phyloP scores from a whole-genome alignment of 2,329 filamentous ascomycete species.

The Fusarium sacchari region DNA sequence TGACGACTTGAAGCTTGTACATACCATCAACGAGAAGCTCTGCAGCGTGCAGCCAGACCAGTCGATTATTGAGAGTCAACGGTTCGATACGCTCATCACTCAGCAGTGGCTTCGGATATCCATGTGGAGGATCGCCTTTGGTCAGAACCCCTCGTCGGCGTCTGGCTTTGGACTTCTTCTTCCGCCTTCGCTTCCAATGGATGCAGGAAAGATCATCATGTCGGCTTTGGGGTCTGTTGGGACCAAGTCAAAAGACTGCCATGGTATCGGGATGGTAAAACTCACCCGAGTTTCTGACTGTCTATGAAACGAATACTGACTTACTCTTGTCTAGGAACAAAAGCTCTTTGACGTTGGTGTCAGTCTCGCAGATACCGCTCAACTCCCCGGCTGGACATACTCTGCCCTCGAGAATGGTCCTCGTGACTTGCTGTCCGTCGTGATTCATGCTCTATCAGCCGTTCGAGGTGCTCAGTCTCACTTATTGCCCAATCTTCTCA shows the following conservation, averaged over 20 bases:
- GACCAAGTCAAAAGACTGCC: constrained; percentile 45
- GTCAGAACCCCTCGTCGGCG: constrained; percentile 37
- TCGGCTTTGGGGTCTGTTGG: constrained; percentile 40
- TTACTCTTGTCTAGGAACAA: constrained; percentile 39
- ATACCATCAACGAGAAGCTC: constrained; percentile 42
- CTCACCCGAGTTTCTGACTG: accelerated
- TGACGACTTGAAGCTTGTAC: constrained; percentile 37
- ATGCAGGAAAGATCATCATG: constrained; percentile 47
- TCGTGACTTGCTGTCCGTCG: constrained; percentile 42
- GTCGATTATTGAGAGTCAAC: constrained; percentile 46
- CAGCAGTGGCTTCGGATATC: constrained; percentile 48
- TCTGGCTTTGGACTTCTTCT: constrained; percentile 34
- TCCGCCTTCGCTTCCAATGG: constrained; percentile 40
- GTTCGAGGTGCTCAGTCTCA: constrained; percentile 44
- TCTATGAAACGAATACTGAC: neutral
- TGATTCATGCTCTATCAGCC: constrained; percentile 40
- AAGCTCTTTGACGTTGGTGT: constrained; percentile 48
- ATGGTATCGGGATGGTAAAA: constrained; percentile 47
- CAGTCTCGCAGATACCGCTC: constrained; percentile 44
- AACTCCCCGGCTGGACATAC: constrained; percentile 29
- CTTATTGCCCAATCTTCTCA: constrained; percentile 42
- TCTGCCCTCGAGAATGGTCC: constrained; percentile 43
- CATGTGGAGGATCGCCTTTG: constrained; percentile 48
- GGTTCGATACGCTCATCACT: constrained; percentile 48
- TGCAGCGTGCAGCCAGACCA: constrained; percentile 42